Conservation (phyloP, 164 flowering plant genomes). For the Amborella trichopoda region DNA sequence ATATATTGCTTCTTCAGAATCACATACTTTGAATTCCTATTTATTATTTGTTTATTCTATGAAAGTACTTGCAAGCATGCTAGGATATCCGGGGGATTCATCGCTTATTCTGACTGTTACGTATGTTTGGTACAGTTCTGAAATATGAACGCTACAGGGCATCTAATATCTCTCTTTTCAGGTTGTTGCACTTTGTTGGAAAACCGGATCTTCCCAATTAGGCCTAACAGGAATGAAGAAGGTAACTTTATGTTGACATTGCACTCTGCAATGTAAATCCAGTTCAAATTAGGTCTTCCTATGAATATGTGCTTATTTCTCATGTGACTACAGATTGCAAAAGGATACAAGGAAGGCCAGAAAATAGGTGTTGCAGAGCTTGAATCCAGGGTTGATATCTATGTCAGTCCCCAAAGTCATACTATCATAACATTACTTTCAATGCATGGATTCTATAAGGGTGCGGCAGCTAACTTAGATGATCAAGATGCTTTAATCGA, state of each 20-base stretch:
- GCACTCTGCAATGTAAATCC: background rate
- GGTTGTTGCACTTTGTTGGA: conserved; percentile 52
- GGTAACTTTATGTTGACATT: conserved; percentile 15
- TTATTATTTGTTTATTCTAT: too few relatives aligned
- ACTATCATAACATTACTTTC: conserved; percentile 43
- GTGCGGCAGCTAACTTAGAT: conserved; percentile 36
- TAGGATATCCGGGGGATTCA: too few relatives aligned
- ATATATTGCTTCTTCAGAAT: too few relatives aligned
- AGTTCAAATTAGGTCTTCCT: background rate
- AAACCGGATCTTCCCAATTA: conserved; percentile 34
- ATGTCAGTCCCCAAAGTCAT: conserved; percentile 46
- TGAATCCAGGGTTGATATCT: conserved; percentile 31
- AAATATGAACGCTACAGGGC: background rate
- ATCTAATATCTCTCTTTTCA: conserved; percentile 10
- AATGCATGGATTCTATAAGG: conserved; percentile 55
- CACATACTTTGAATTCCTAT: too few relatives aligned
- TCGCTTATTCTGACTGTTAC: too few relatives aligned
- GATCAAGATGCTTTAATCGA: conserved; percentile 33
- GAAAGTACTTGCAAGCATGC: too few relatives aligned
- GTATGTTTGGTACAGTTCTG: background rate
- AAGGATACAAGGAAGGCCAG: conserved; percentile 23
- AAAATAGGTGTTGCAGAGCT: conserved; percentile 42
- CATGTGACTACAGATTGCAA: conserved; percentile 26
- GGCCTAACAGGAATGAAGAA: conserved; percentile 41
- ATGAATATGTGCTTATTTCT: background rate